Conservation (phyloP, 495 filamentous ascomycete species). For the Talaromyces liani region DNA sequence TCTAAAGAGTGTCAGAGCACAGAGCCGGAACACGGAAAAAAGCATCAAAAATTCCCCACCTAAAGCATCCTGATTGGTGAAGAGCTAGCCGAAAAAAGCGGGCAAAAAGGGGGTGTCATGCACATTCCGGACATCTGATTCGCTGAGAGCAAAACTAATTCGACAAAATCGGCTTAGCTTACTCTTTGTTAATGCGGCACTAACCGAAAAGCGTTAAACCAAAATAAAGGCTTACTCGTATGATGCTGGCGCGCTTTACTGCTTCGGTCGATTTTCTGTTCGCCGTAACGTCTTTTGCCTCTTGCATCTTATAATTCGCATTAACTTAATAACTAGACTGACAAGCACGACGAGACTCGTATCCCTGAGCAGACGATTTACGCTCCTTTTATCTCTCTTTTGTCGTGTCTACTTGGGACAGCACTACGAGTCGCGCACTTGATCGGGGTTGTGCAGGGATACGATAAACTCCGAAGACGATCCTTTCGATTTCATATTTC, state of each 20-base stretch:
- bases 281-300: neutral
- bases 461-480: neutral
- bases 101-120: neutral
- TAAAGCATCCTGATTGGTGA: neutral
- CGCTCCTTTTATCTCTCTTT: neutral
- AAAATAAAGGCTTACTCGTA: neutral
- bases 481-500: neutral
- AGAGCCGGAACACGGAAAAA: neutral
- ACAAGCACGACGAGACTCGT: neutral
- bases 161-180: neutral
- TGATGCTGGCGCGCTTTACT: neutral
- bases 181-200: neutral
- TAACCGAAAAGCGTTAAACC: slow-evolving; percentile 1
- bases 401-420: neutral
- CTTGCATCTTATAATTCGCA: neutral
- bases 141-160: neutral
- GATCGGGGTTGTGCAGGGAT: neutral
- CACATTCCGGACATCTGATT: neutral
- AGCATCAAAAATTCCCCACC: neutral
- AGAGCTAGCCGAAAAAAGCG: neutral
- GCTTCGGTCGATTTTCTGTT: neutral
- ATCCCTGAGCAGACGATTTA: neutral
- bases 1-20: too few species aligned
- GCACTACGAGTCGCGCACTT: neutral
- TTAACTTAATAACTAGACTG: neutral